These are phyloP conservation scores for Malassezia japonica DNA, from an alignment of 1,284 basidiomycete genomes.

Conservation along the genomic window DNA sequence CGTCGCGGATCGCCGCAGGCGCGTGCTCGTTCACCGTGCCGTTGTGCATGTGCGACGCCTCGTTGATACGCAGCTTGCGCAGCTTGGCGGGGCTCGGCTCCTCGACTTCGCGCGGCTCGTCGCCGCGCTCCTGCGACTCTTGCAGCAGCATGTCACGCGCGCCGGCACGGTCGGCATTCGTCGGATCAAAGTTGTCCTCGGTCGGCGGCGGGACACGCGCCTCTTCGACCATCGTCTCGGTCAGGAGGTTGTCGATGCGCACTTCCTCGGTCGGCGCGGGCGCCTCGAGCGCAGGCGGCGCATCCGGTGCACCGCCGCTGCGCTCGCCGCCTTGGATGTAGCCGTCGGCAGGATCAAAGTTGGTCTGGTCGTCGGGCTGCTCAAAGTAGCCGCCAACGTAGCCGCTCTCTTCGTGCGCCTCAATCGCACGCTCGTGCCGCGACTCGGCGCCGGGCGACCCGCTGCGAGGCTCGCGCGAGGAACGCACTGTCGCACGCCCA, in stretches of 20 bases:
- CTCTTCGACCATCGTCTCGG: background rate
- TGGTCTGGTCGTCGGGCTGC: constrained; percentile 32
- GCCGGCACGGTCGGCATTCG: constrained; percentile 9
- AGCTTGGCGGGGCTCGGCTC: constrained; percentile 20
- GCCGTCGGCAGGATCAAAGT: constrained; percentile 41
- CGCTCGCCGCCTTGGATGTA: constrained; percentile 44
- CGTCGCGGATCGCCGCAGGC: constrained; percentile 37
- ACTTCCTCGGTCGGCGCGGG: constrained; percentile 13
- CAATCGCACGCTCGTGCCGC: constrained; percentile 58
- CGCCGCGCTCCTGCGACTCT: constrained; percentile 6
- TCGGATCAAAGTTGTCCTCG: background rate
- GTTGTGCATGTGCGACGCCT: constrained; percentile 47
- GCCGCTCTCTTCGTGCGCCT: constrained; percentile 77
- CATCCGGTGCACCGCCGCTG: constrained; percentile 22
- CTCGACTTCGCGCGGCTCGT: constrained; percentile 19
- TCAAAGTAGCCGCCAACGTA: constrained; percentile 60
- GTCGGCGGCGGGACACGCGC: background rate
- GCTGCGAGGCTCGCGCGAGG: constrained; percentile 57
- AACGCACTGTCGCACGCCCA: constrained; percentile 71
- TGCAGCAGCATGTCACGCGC: constrained; percentile 13
- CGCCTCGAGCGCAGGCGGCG: constrained; percentile 9
- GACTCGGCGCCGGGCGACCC: constrained; percentile 58
- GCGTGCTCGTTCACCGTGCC: constrained; percentile 39
- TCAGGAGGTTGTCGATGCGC: constrained; percentile 2
- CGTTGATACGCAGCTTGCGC: constrained; percentile 29